Base-by-base conservation (phyloP, 176 grass and related monocot genomes). In the Elymus sibiricus region DNA sequence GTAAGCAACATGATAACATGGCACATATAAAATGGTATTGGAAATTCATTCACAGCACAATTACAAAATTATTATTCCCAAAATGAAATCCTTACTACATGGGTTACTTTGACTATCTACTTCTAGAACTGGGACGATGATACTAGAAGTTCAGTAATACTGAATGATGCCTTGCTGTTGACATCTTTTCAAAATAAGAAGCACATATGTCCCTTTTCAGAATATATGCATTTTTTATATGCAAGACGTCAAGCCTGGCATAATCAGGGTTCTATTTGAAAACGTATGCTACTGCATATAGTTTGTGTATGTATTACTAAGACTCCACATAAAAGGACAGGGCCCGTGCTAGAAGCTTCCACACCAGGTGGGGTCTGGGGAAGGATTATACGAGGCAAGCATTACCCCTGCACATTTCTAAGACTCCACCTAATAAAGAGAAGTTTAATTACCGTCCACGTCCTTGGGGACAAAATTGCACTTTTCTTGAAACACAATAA, bases 121-220 rank as follows among this genome's bases (percentile, higher is more conserved):
- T 27, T n/a, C 1, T 29, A 63, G 68, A 70, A 65, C 6, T n/a
- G 29, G 78, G 16, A 64, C 14, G 13, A 46, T 8, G 43, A 58
- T 51, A 51, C 2, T 82, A 55, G 25, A 25, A 59, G 19, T 5
- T 32, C 77, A 86, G 14, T 28, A 60, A 35, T 79, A 63, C 10
- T 31, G 69, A 69, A 13, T 14, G 9, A 2, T 37, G 14, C 8
- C 46, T 77, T 73, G 11, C 39, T 26, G 21, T 25, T 72, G 24
- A 43, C 69, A 72, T 72, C 12, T 14, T 42, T 14, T 75, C 79
- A 69, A 69, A 83, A 46, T 32, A 88, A 59, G 35, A 78, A 7
- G 44, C 6, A 49, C 26, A 31, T 60, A 40, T 31, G 10, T 26
- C 26, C 40, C 61, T 81, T 47, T 29, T 29, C 40, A 64, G 61